Evolutionary conservation across 495 filamentous ascomycete species (phyloP).

Genomic region (Penicillium steckii): DNA sequence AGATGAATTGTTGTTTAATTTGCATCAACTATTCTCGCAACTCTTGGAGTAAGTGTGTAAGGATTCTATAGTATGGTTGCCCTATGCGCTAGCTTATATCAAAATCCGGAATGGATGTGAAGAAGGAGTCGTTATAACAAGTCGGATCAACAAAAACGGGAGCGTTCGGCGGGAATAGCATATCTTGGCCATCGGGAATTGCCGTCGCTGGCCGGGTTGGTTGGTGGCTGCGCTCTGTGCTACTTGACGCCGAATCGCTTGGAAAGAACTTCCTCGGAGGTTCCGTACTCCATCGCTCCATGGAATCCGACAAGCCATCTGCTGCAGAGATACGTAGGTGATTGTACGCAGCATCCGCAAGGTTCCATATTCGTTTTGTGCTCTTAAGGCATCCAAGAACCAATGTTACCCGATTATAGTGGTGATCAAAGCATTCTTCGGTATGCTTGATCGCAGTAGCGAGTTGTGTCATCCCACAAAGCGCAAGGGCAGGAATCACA

Average conservation of each 20-base stretch:
- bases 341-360: conserved; percentile 30
- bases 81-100: conserved; percentile 20
- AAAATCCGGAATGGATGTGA: conserved; percentile 29
- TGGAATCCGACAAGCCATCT: conserved; percentile 31
- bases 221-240: conserved; percentile 16
- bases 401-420: conserved; percentile 41
- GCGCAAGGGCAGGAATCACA: conserved; percentile 28
- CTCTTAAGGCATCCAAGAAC: conserved; percentile 40
- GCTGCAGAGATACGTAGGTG: conserved; percentile 31
- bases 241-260: conserved; percentile 19
- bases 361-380: conserved; percentile 32
- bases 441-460: conserved; percentile 36
- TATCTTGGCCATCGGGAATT: conserved; percentile 25
- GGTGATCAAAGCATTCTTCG: conserved; percentile 41
- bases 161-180: conserved; percentile 27
- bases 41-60: too few relatives aligned
- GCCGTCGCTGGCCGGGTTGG: conserved; percentile 11
- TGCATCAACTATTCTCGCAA: too few relatives aligned
- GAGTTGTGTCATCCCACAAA: conserved; percentile 42
- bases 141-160: conserved; percentile 36
- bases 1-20: too few relatives aligned
- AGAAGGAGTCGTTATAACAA: conserved; percentile 33
- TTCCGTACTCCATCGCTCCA: conserved; percentile 33
- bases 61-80: not conserved
- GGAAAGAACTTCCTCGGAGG: conserved; percentile 27